Conservation (phyloP, 1,284 basidiomycete genomes). For the Marasmius oreades region DNA sequence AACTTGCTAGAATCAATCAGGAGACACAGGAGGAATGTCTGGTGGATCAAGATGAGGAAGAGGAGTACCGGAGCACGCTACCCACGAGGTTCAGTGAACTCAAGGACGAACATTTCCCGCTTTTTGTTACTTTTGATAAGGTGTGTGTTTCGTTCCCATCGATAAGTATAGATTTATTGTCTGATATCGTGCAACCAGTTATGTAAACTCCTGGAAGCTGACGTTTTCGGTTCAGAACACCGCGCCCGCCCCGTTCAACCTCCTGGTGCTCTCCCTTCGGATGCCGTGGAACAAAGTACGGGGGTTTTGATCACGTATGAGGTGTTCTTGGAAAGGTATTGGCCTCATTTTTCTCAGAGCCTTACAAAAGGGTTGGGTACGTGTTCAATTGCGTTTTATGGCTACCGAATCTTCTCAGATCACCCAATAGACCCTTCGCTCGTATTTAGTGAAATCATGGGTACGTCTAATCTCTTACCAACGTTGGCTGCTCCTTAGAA, state of each 20-base stretch:
- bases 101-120: conserved; percentile 60
- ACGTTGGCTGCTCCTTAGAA: conserved; percentile 2
- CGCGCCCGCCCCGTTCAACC: neutral
- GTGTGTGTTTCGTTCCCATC: conserved; percentile 34
- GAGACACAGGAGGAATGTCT: conserved; percentile 31
- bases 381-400: neutral
- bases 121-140: conserved; percentile 66
- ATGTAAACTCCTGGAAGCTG: conserved; percentile 38
- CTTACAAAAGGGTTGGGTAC: conserved; percentile 59
- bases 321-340: conserved; percentile 52
- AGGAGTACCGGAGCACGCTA: conserved; percentile 40
- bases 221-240: conserved; percentile 22
- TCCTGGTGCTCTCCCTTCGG: no score
- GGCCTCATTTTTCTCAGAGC: conserved; percentile 58
- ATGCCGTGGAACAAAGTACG: no score
- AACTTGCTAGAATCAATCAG: conserved; percentile 19
- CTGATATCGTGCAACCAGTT: conserved; percentile 27
- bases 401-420: neutral
- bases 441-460: conserved; percentile 67
- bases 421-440: conserved; percentile 50
- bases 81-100: conserved; percentile 56
- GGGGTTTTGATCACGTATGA: conserved; percentile 48
- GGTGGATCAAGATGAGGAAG: conserved; percentile 48
- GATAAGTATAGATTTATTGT: conserved; percentile 16
- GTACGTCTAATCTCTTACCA: conserved; percentile 26